Conservation (phyloP, 768 basidiomycete genomes). For the Baorangia bicolor region DNA sequence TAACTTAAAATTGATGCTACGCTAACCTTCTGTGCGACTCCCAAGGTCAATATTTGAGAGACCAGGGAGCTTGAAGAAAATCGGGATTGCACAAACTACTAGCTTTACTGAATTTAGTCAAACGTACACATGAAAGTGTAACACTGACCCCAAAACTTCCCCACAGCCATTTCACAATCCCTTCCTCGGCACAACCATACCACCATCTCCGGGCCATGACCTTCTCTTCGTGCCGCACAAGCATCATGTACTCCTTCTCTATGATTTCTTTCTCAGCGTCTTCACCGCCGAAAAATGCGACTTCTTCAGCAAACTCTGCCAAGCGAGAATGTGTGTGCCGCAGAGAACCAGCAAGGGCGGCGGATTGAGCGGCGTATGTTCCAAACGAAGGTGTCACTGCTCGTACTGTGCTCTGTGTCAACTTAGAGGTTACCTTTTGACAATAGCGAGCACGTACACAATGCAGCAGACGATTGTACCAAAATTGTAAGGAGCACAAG, state of each 20-base stretch:
- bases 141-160: constrained; percentile 85
- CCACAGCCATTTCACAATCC: constrained; percentile 96
- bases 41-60: constrained; percentile 68
- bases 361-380: constrained; percentile 83
- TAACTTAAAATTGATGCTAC: background rate
- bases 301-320: constrained; percentile 84
- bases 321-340: constrained; percentile 92
- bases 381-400: constrained; percentile 91
- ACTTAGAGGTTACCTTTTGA: background rate
- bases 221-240: constrained; percentile 82
- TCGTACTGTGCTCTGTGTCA: constrained; percentile 56
- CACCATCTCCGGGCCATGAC: constrained; percentile 81
- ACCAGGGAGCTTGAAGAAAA: constrained; percentile 87
- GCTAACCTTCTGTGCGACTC: constrained; percentile 80
- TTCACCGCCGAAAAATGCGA: constrained; percentile 87
- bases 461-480: constrained; percentile 78
- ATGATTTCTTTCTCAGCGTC: constrained; percentile 88
- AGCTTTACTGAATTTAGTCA: constrained; percentile 44
- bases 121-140: background rate
- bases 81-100: constrained; percentile 88
- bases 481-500: constrained; percentile 78
- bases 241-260: constrained; percentile 82
- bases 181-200: constrained; percentile 92
- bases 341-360: constrained; percentile 83
- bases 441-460: constrained; percentile 55